Conservation (phyloP, 2,329 filamentous ascomycete species). For the Talaromyces sp. region DNA sequence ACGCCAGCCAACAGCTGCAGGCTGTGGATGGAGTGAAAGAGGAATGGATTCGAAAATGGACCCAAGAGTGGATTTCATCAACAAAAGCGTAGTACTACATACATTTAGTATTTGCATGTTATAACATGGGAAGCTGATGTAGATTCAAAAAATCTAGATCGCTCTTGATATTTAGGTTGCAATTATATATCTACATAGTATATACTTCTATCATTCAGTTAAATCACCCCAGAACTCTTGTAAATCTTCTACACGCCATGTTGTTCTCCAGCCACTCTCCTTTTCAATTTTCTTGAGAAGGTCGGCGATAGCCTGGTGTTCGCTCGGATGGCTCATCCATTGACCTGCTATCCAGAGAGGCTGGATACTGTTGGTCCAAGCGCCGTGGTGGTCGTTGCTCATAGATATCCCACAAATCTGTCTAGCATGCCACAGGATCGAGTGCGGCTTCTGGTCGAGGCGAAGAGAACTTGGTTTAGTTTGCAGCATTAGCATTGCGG, state of each 20-base stretch:
- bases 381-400: conserved; percentile 52
- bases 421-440: conserved; percentile 52
- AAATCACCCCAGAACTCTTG: conserved; percentile 46
- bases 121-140: neutral
- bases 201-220: neutral
- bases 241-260: conserved; percentile 50
- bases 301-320: conserved; percentile 44
- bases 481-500: conserved; percentile 49
- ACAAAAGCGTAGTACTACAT: neutral
- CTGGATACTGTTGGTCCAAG: conserved; percentile 54
- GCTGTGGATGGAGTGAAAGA: conserved; percentile 20
- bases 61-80: conserved; percentile 25
- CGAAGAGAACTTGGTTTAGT: conserved; percentile 32
- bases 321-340: conserved; percentile 39
- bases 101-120: neutral
- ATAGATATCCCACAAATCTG: conserved; percentile 53
- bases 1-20: conserved; percentile 15
- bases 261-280: conserved; percentile 51
- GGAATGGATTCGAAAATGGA: conserved; percentile 32
- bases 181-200: neutral
- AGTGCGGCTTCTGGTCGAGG: conserved; percentile 21
- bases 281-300: conserved; percentile 47
- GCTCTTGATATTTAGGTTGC: neutral
- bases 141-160: neutral
- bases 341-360: conserved; percentile 54